Evolutionary conservation across 2,329 filamentous ascomycete species (phyloP), one percentile per base, ranked within the genome.

Genomic region (Didymella keratinophila): DNA sequence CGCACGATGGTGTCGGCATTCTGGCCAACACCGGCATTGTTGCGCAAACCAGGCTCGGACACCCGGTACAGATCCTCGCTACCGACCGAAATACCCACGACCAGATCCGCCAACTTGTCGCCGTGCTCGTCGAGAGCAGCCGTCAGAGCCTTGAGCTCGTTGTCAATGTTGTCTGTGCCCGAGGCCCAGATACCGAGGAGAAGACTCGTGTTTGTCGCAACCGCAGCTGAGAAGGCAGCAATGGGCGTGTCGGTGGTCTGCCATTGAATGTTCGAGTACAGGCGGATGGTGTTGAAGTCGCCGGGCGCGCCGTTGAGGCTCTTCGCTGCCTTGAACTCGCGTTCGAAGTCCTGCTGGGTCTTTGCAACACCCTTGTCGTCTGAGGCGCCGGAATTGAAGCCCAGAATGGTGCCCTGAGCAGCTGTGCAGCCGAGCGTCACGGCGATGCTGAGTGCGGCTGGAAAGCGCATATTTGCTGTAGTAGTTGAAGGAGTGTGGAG

Each of bases 181-280:
- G 91, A 94, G 32, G 71, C 70, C 75, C 75, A 77, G 30, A 77
- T 66, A 30, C 75, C 75, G 16, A 77, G 72, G 5, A 77, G 71
- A 6, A 77, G 69, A 61, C 72, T 75, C 16, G 74, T 71, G 48
- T 73, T 71, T 1, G 73, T 76, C 7, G 68, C 66, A 45, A 76
- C 65, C 18, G 75, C 75, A 28, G 75, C 74, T 2, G 71, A 65
- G 59, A 77, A 72, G 7, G 75, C 75, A 42, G 84, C 81, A 71
- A 89, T 92, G 66, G 87, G 86, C 18, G 83, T 82, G 76, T 83
- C 86, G 61, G 83, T 76, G 4, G 89, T 88, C 63, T 85, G 86
- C 28, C 77, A 84, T 83, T 92, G 89, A 50, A 89, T 81, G 82
- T 86, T 91, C 68, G 89, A 91, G 79, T 89, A 92, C 27, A 92